A percentile compares a stretch with the other conserved stretches of the same genome.
Conservation (phyloP, 1,139 yeast species). For the Hyphopichia fennica region DNA sequence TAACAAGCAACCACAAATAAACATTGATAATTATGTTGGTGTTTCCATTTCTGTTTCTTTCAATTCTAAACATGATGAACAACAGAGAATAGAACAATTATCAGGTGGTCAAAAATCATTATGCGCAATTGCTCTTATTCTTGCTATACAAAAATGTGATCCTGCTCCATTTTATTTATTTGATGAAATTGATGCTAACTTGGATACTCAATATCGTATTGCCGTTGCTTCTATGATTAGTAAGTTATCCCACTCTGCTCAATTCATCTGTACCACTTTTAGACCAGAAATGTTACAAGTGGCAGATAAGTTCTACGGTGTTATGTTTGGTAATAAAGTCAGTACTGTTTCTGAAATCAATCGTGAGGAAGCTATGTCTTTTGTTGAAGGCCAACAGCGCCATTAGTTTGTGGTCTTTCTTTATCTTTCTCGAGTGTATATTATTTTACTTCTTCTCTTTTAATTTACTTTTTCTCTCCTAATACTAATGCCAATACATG, state of each 20-base stretch:
- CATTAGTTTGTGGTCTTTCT: constrained; percentile 4
- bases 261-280: constrained; percentile 94
- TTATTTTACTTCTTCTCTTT: background rate
- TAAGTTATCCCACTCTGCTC: constrained; percentile 66
- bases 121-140: constrained; percentile 89
- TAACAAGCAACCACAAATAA: constrained; percentile 19
- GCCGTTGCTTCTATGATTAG: constrained; percentile 81
- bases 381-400: constrained; percentile 66
- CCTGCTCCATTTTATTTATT: constrained; percentile 96
- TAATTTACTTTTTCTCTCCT: background rate
- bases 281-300: constrained; percentile 89
- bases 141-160: constrained; percentile 92
- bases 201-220: constrained; percentile 88
- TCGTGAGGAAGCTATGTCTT: constrained; percentile 71
- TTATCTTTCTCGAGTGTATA: background rate
- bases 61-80: constrained; percentile 84
- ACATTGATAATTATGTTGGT: constrained; percentile 70
- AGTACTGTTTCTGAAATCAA: constrained; percentile 74
- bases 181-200: constrained; percentile 95
- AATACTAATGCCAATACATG: too few species aligned
- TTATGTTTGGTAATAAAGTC: constrained; percentile 78
- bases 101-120: constrained; percentile 97
- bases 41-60: constrained; percentile 88
- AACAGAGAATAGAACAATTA: constrained; percentile 83
- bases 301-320: constrained; percentile 88